Evolutionary conservation across 106 monocot species (phyloP).

Genomic region (Hemerocallis citrina): DNA sequence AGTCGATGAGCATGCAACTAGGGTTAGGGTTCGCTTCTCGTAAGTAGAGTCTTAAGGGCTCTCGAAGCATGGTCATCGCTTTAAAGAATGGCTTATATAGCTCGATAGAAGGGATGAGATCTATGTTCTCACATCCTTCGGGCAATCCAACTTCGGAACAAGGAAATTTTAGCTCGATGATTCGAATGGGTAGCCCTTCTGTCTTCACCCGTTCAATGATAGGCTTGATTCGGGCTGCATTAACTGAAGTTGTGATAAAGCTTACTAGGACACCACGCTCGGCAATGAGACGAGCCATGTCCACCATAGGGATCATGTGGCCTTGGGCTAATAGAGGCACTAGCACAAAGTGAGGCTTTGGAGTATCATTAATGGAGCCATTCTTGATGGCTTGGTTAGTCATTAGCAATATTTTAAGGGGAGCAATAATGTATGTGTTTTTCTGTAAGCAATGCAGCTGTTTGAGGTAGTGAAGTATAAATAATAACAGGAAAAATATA

Average conservation of each 20-base stretch:
- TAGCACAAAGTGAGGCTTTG: not conserved
- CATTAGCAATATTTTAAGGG: too few relatives aligned
- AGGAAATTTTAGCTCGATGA: constrained; percentile 19
- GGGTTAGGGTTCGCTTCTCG: too few relatives aligned
- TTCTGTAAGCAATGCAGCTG: too few relatives aligned
- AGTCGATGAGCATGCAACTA: too few relatives aligned
- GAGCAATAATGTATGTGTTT: too few relatives aligned
- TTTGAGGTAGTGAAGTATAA: too few relatives aligned
- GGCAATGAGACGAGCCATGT: not conserved
- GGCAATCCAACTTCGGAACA: constrained; percentile 18
- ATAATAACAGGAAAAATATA: too few relatives aligned
- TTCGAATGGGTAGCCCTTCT: not conserved
- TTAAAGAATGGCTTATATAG: constrained; percentile 9
- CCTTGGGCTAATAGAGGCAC: not conserved
- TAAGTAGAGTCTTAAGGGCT: too few relatives aligned
- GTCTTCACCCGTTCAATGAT: not conserved
- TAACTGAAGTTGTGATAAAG: not conserved
- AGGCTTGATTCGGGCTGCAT: not conserved
- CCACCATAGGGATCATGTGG: constrained; percentile 3
- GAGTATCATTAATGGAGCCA: too few relatives aligned
- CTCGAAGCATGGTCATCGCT: too few relatives aligned
- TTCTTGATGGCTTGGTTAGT: too few relatives aligned
- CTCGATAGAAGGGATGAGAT: not conserved
- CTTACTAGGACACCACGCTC: not conserved
- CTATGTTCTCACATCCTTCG: constrained; percentile 25